phyloP scores from a whole-genome alignment of 2,329 filamentous ascomycete genomes.

The Exophiala alcalophila region DNA sequence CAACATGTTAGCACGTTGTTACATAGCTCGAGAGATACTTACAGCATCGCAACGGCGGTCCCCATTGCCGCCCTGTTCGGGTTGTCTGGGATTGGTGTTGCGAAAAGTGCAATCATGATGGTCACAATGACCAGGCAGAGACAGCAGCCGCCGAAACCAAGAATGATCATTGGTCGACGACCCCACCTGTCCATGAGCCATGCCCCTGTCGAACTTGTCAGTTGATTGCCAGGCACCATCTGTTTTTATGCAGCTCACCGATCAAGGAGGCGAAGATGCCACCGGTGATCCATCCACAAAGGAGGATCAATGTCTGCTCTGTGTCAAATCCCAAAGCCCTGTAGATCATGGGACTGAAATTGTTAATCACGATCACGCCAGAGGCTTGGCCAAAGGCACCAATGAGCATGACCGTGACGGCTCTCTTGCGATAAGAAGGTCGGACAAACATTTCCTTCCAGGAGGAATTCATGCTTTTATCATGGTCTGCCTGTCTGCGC shows the following conservation, averaged over 20 bases:
- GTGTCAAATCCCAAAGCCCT: slow-evolving; percentile 17
- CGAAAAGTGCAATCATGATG: slow-evolving; percentile 21
- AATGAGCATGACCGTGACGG: slow-evolving; percentile 5
- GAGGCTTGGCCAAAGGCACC: slow-evolving; percentile 14
- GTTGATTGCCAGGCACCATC: too few species aligned
- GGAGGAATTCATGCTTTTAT: slow-evolving; percentile 8
- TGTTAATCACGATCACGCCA: slow-evolving; percentile 17
- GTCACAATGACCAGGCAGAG: slow-evolving; percentile 11
- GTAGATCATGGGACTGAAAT: slow-evolving; percentile 19
- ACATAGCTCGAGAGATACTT: not conserved
- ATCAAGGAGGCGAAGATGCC: slow-evolving; percentile 13
- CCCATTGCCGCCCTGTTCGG: slow-evolving; percentile 33
- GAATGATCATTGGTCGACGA: slow-evolving; percentile 30
- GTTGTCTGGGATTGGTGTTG: slow-evolving; percentile 1
- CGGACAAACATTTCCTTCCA: slow-evolving; percentile 13
- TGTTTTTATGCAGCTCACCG: slow-evolving; percentile 6
- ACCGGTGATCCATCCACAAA: slow-evolving; percentile 19
- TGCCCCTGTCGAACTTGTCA: slow-evolving; percentile 6
- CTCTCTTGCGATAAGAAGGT: slow-evolving; percentile 15
- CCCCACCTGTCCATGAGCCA: slow-evolving; percentile 23
- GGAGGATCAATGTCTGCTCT: slow-evolving; percentile 10
- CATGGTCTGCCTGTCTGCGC: slow-evolving; percentile 17
- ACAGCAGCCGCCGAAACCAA: slow-evolving; percentile 24
- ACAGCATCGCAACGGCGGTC: slow-evolving; percentile 41
- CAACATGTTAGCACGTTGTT: not conserved